Evolutionary conservation across 208 protist species (phyloP).

Genomic region (Trypanosoma mega): DNA sequence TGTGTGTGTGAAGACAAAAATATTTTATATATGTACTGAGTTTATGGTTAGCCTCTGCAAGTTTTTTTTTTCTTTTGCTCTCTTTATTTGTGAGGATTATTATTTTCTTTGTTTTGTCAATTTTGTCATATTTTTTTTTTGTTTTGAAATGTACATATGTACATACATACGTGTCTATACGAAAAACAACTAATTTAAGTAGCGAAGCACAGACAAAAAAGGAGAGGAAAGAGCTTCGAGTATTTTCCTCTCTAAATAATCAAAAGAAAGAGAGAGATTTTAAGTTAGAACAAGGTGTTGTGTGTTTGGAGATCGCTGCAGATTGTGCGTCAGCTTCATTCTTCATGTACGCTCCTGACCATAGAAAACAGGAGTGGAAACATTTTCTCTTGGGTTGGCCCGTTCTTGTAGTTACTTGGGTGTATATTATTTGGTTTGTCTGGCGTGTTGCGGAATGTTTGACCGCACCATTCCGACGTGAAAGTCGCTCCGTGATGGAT

Average conservation of each 20-base stretch:
- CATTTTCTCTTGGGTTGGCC: constrained; percentile 64
- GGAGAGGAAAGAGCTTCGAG: too few relatives aligned
- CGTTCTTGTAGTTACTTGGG: constrained; percentile 28
- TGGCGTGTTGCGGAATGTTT: constrained; percentile 18
- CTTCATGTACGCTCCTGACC: constrained; percentile 32
- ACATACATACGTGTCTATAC: not conserved
- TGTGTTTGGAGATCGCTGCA: too few relatives aligned
- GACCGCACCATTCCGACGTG: constrained; percentile 4
- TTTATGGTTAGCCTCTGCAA: not conserved
- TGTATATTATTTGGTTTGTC: constrained; percentile 39
- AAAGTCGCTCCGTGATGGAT: constrained; percentile 29
- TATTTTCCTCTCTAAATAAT: too few relatives aligned
- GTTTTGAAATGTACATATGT: not conserved
- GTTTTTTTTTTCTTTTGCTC: not conserved
- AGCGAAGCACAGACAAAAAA: not conserved
- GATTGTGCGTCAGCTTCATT: not conserved
- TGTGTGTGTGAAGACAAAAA: too few relatives aligned
- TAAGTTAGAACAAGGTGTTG: too few relatives aligned
- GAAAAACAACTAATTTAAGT: not conserved
- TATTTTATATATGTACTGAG: not conserved
- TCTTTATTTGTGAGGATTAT: constrained; percentile 16
- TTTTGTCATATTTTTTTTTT: not conserved
- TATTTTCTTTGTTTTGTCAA: not conserved
- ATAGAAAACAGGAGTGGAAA: constrained; percentile 31
- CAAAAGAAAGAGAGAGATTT: too few relatives aligned